Evolutionary conservation across 805 yeast genomes (phyloP).

Genomic region (Ogataea chonburiensis): DNA sequence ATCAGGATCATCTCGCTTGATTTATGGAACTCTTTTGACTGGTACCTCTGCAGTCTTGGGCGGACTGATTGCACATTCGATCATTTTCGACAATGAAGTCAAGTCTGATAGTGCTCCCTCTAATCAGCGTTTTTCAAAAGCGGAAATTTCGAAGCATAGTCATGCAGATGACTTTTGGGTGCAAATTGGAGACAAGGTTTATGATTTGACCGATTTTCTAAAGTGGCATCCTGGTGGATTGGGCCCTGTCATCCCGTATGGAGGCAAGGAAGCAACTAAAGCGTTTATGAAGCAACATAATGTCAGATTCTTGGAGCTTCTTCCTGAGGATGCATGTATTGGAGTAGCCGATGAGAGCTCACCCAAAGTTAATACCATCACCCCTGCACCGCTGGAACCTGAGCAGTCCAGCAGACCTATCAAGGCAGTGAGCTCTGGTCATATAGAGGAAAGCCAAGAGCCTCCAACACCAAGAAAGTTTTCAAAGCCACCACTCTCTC

Average conservation of each 20-base stretch:
- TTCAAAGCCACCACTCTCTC: conserved; percentile 30
- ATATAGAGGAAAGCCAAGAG: neutral
- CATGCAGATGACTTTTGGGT: conserved; percentile 32
- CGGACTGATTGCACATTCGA: too few relatives aligned
- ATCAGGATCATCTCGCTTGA: too few relatives aligned
- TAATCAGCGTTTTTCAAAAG: too few relatives aligned
- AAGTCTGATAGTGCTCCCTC: too few relatives aligned
- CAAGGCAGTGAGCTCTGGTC: neutral
- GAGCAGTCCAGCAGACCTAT: neutral
- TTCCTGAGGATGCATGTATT: conserved; percentile 25
- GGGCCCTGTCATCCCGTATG: conserved; percentile 36
- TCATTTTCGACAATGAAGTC: too few relatives aligned
- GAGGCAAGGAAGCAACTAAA: conserved; percentile 43
- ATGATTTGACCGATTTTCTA: conserved; percentile 36
- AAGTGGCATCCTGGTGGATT: conserved; percentile 43
- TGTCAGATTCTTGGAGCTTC: conserved; percentile 4
- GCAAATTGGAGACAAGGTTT: conserved; percentile 35
- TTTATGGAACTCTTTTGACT: too few relatives aligned
- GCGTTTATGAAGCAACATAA: conserved; percentile 37
- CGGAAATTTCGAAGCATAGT: conserved; percentile 22
- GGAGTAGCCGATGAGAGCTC: conserved; percentile 32
- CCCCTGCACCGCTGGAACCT: too few relatives aligned
- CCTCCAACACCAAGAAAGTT: neutral
- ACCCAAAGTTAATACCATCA: too few relatives aligned
- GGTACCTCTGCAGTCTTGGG: too few relatives aligned